Base-by-base conservation (phyloP, 768 basidiomycete genomes). In the Pulveroboletus sp. region DNA sequence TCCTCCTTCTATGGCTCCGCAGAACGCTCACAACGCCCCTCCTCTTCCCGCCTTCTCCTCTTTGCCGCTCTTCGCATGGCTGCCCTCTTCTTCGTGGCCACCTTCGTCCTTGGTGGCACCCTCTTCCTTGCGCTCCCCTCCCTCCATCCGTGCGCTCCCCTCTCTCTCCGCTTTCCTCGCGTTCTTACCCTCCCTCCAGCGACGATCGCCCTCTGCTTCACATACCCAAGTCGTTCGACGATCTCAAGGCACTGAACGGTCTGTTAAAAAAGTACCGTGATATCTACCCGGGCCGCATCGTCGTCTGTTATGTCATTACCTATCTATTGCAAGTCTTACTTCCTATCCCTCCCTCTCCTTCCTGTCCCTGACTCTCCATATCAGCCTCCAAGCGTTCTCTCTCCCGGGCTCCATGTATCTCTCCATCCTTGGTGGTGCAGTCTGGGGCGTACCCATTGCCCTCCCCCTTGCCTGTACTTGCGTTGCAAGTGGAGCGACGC, bases 381-480 rank as follows among this genome's bases (percentile, higher is more conserved):
- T 10, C 62, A 95, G 93, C 71, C 76, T 97, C 7, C 94, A 98
- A 75, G 92, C 93, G 0, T 98, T 97, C 71, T 94, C 93, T 7
- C 78, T 97, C 12, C 94, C 95, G 0, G 94, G 94, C 1, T 95
- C 93, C 38, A 95, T 98, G 93, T 98, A 98, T 65, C 81, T 98
- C 42, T 93, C 93, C 46, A 96, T 98, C 61, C 82, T 97, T 11
- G 93, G 89, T 17, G 95, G 95, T 31, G 95, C 95, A 0, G 88
- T 96, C 4, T 98, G 93, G 85, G 94, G 94, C 35, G 85, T 95
- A 27, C 70, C 89, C 3, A 71, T 83, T 10, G 94, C 94, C 0
- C 76, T 97, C 5, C 86, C 89, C 5, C 78, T 98, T n/a, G 88
- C 88, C 9, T 97, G 94, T 60, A 79, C 85, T 56, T 95, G 92